Evolutionary conservation across 441 rosid species (phyloP), one percentile per base, ranked within the genome.

Genomic region (Hypseocharis bilobata): DNA sequence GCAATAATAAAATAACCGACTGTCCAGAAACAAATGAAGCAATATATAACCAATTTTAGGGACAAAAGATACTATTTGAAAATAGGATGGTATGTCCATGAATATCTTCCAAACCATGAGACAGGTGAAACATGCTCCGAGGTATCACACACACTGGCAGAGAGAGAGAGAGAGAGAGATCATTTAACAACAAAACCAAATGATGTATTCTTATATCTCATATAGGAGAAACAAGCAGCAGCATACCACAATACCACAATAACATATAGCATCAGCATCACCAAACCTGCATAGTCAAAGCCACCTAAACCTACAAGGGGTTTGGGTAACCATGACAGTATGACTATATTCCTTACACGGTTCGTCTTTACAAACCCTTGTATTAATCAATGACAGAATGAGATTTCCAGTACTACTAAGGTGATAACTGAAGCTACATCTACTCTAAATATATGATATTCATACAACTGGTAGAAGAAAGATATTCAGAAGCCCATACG

Each of bases 101-200:
- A 55, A 55, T 26, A 54, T 27, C 5, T 54, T 30, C 29, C 2
- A 54, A 25, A 25, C 59, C 59, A 23, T 54, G 23, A 54, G 28
- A 26, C 17, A 25, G 29, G 32, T 52, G 59, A 23, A 54, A 54
- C 17, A 25, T 54, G 59, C 30, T 26, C 16, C 13, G 59, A 54
- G 58, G 13, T 54, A 26, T 6, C 6, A 54, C n/a, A n/a, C n/a
- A n/a, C n/a, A n/a, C n/a, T n/a, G 58, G 25, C 10, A 34, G 38
- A 34, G 38, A 54, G 57, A 22, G 58, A n/a, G 32, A 54, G 59
- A 54, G 26, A 54, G 59, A 25, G 59, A 13, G 29, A 54, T 25
- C 19, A 54, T 17, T 54, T 4, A 54, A 54, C 58, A 54, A 54
- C 17, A 25, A 45, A 45, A 45, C 52, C 52, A 45, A 16, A 47